Conservation (phyloP, 2,329 filamentous ascomycete species). For the Teratosphaeria viscida region DNA sequence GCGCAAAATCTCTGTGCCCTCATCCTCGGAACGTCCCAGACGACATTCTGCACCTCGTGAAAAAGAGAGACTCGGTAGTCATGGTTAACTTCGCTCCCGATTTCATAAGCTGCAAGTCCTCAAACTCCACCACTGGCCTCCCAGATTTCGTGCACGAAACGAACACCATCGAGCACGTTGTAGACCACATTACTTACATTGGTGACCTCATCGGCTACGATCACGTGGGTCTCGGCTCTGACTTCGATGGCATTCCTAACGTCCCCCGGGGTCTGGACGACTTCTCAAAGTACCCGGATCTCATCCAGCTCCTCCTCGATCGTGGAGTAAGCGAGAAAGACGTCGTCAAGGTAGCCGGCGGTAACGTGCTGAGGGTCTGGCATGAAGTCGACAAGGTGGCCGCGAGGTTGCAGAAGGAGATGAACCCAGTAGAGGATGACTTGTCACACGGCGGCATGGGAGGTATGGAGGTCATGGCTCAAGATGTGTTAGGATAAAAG, state of each 20-base stretch:
- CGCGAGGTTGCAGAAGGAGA: conserved; percentile 47
- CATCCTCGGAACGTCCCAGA: conserved; percentile 89
- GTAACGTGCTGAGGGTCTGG: conserved; percentile 80
- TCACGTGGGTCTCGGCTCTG: conserved; percentile 77
- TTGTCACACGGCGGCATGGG: conserved; percentile 16
- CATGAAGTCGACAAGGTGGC: conserved; percentile 64
- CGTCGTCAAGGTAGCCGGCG: conserved; percentile 63
- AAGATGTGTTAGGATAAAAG: background rate
- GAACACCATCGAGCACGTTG: conserved; percentile 66
- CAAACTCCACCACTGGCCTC: conserved; percentile 47
- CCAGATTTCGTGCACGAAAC: conserved; percentile 58
- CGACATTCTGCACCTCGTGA: conserved; percentile 66
- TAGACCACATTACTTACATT: conserved; percentile 71
- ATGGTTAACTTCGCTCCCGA: conserved; percentile 85
- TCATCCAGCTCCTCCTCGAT: conserved; percentile 64
- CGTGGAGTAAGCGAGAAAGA: conserved; percentile 66
- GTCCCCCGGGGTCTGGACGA: conserved; percentile 71
- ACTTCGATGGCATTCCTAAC: conserved; percentile 68
- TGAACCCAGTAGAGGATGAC: conserved; percentile 34
- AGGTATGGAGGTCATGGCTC: background rate
- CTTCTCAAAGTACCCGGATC: conserved; percentile 69
- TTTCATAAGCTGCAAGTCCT: conserved; percentile 64
- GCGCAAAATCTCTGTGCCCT: conserved; percentile 67
- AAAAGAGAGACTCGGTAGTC: conserved; percentile 61
- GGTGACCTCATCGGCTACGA: conserved; percentile 75